Conservation (phyloP, 2,329 filamentous ascomycete species). For the Aspergillus sergii region DNA sequence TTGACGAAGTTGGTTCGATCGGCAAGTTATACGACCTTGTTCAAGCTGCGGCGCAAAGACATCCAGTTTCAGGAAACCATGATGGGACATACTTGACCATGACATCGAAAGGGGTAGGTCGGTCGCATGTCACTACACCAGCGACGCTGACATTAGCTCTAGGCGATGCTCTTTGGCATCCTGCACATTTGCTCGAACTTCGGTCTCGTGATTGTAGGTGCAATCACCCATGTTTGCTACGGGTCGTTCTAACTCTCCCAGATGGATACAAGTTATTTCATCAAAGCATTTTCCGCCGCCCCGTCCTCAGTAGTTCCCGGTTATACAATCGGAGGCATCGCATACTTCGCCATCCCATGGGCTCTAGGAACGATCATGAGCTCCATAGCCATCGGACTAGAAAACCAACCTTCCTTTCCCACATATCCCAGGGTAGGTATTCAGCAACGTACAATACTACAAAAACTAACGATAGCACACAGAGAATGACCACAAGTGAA, state of each 20-base stretch:
- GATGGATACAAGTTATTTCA: slow-evolving; percentile 59
- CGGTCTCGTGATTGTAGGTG: slow-evolving; percentile 52
- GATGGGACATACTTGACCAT: slow-evolving; percentile 60
- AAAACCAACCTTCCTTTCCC: slow-evolving; percentile 54
- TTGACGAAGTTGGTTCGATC: slow-evolving; percentile 52
- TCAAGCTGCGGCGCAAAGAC: slow-evolving; percentile 45
- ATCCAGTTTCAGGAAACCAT: slow-evolving; percentile 56
- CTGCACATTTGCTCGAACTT: slow-evolving; percentile 55
- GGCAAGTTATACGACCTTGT: slow-evolving; percentile 55
- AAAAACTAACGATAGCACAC: background rate
- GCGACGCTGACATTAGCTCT: background rate
- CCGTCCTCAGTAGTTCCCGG: slow-evolving; percentile 54
- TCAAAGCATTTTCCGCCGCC: slow-evolving; percentile 55
- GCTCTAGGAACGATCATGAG: slow-evolving; percentile 56
- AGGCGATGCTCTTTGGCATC: slow-evolving; percentile 56
- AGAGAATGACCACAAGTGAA: slow-evolving; percentile 42
- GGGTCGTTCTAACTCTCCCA: slow-evolving; percentile 10
- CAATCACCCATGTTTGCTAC: background rate
- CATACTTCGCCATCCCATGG: slow-evolving; percentile 60
- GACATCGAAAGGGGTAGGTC: slow-evolving; percentile 53
- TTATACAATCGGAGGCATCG: slow-evolving; percentile 55
- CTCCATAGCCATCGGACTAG: slow-evolving; percentile 51
- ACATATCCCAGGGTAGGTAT: slow-evolving; percentile 52
- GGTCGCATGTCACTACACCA: slow-evolving; percentile 16
- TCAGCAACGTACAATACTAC: background rate